phyloP scores from a whole-genome alignment of 192 early-diverging fungal genomes.

The Borealophlyctis nickersoniae region DNA sequence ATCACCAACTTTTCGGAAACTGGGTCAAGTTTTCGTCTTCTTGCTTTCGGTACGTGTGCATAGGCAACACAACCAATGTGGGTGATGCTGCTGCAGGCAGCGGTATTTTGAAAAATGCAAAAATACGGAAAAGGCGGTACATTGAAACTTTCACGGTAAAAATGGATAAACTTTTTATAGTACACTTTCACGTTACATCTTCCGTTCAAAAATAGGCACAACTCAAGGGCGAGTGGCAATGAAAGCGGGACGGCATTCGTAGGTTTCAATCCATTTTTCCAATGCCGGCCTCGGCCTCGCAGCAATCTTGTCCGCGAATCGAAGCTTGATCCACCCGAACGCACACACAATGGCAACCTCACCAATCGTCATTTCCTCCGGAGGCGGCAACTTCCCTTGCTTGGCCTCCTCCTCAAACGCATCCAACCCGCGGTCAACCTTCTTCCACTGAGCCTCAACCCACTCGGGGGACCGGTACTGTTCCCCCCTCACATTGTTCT shows the following conservation, averaged over 20 bases:
- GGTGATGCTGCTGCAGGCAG: too few relatives aligned
- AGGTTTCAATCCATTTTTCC: conserved; percentile 1
- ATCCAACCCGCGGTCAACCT: conserved; percentile 10
- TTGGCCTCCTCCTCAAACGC: not conserved
- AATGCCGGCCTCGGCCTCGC: not conserved
- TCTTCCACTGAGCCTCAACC: conserved; percentile 11
- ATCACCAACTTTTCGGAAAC: too few relatives aligned
- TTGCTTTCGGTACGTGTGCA: too few relatives aligned
- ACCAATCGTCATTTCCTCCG: not conserved
- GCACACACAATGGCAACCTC: conserved; percentile 11
- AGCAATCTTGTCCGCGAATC: not conserved
- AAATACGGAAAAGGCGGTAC: too few relatives aligned
- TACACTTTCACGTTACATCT: too few relatives aligned
- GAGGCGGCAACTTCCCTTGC: not conserved
- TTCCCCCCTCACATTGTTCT: not conserved
- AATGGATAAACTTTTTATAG: too few relatives aligned
- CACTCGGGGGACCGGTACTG: not conserved
- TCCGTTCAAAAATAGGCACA: too few relatives aligned
- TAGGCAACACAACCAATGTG: too few relatives aligned
- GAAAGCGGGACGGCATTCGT: not conserved
- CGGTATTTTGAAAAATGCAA: too few relatives aligned
- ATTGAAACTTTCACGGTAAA: too few relatives aligned
- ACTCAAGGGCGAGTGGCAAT: too few relatives aligned
- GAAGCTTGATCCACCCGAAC: conserved; percentile 7
- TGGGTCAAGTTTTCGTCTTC: too few relatives aligned